phyloP scores from a whole-genome alignment of 2,329 filamentous ascomycete species.

The Xylaria hypoxylon region DNA sequence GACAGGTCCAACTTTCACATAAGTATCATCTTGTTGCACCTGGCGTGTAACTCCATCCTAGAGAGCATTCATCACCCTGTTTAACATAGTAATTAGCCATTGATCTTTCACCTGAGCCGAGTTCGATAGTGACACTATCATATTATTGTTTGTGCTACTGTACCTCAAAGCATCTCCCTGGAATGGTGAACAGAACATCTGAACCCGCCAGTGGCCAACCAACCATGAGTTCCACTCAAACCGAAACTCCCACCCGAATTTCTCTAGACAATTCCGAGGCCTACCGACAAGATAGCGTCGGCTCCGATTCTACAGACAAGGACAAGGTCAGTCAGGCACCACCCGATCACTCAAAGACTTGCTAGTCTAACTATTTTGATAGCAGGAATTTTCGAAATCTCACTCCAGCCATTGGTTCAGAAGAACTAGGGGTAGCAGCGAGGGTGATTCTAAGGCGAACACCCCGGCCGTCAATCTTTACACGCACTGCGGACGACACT shows the following conservation, averaged over 20 bases:
- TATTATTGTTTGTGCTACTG: background rate
- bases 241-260: slow-evolving; percentile 39
- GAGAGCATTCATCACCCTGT: background rate
- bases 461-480: slow-evolving; percentile 62
- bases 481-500: slow-evolving; percentile 67
- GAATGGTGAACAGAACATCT: slow-evolving; percentile 6
- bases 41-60: slow-evolving; percentile 17
- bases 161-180: slow-evolving; percentile 2
- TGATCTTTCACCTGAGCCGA: background rate
- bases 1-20: slow-evolving; percentile 12
- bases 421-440: slow-evolving; percentile 17
- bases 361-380: slow-evolving; percentile 5
- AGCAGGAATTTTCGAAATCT: slow-evolving; percentile 20
- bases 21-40: slow-evolving; percentile 8
- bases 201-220: background rate
- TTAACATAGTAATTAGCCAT: background rate
- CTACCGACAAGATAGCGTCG: slow-evolving; percentile 45
- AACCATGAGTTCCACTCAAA: slow-evolving; percentile 44
- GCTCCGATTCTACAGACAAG: slow-evolving; percentile 43
- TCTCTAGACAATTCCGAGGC: slow-evolving; percentile 36
- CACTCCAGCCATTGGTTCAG: slow-evolving; percentile 27
- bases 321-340: slow-evolving; percentile 42
- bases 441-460: slow-evolving; percentile 43
- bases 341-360: background rate
- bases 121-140: slow-evolving; percentile 3